Evolutionary conservation across 108 stramenopile species (phyloP).

Genomic region (Stephanodiscus minutulus): DNA sequence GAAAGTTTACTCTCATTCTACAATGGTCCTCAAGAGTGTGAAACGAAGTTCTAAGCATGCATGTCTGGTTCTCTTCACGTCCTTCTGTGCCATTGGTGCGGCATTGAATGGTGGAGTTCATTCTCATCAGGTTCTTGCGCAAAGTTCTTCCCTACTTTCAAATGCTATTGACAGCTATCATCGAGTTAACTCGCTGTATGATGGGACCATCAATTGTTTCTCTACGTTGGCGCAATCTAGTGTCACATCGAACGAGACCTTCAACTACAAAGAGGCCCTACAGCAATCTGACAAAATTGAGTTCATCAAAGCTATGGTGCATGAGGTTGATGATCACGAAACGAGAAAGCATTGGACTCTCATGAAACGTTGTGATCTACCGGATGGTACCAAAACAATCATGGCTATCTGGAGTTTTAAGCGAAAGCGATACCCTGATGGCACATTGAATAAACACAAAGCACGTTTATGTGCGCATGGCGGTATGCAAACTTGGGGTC

Average conservation of each 20-base stretch:
- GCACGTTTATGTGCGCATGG: too few relatives aligned
- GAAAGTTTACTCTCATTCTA: background rate
- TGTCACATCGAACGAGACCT: background rate
- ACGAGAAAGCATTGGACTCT: conserved; percentile 7
- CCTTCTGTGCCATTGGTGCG: too few relatives aligned
- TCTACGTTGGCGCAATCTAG: background rate
- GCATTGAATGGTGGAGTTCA: background rate
- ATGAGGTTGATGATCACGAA: conserved; percentile 6
- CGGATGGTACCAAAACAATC: conserved; percentile 18
- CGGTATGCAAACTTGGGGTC: too few relatives aligned
- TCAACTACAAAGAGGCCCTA: conserved; percentile 1
- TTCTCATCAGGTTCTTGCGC: background rate
- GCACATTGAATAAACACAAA: too few relatives aligned
- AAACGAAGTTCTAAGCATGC: background rate
- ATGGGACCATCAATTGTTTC: conserved; percentile 7
- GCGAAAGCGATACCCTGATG: too few relatives aligned
- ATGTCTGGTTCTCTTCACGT: background rate
- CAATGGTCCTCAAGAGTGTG: background rate
- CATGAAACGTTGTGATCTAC: conserved; percentile 4
- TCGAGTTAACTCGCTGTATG: conserved; percentile 4
- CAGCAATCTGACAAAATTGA: conserved; percentile 6
- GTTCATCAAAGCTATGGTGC: conserved; percentile 8
- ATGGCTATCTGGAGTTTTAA: too few relatives aligned
- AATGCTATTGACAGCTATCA: conserved; percentile 7
- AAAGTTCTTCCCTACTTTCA: background rate